phyloP scores from a whole-genome alignment of 2,329 filamentous ascomycete species.

The Ambrosiella xylebori region DNA sequence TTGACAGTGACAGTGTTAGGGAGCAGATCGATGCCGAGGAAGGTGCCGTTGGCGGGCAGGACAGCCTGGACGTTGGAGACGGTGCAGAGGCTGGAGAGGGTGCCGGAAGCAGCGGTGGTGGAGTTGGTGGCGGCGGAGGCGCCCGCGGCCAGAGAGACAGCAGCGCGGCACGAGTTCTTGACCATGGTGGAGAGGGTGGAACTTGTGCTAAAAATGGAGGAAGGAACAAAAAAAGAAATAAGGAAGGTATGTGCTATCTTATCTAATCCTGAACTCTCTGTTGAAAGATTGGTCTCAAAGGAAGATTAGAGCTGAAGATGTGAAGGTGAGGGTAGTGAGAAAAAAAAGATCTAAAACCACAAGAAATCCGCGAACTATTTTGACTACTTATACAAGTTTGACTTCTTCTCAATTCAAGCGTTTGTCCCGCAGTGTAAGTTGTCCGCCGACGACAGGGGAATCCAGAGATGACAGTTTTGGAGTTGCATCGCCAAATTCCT shows the following conservation, averaged over 20 bases:
- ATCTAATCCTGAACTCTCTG: background rate
- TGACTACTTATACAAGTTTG: background rate
- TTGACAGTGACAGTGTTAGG: slow-evolving; percentile 1
- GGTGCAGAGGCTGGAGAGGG: slow-evolving; percentile 2
- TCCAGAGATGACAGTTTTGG: background rate
- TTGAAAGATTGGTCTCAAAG: background rate
- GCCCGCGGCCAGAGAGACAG: background rate
- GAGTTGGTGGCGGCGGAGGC: background rate
- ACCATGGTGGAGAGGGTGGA: background rate
- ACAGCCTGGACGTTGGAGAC: background rate
- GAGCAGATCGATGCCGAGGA: slow-evolving; percentile 1
- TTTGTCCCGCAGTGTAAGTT: no score
- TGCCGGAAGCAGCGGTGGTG: slow-evolving; percentile 2
- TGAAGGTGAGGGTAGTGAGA: background rate
- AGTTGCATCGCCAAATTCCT: background rate
- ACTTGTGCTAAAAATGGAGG: background rate
- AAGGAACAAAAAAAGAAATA: background rate
- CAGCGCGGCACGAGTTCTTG: slow-evolving; percentile 4
- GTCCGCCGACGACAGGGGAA: background rate
- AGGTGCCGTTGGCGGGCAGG: slow-evolving; percentile 1
- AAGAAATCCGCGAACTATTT: background rate
- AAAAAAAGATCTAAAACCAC: background rate
- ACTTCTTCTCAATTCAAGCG: background rate
- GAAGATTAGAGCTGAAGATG: background rate
- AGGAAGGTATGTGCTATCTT: background rate